These are phyloP conservation scores for Nepenthes mirabilis DNA, from an alignment of 148 eudicot genomes.

Conservation along the genomic window DNA sequence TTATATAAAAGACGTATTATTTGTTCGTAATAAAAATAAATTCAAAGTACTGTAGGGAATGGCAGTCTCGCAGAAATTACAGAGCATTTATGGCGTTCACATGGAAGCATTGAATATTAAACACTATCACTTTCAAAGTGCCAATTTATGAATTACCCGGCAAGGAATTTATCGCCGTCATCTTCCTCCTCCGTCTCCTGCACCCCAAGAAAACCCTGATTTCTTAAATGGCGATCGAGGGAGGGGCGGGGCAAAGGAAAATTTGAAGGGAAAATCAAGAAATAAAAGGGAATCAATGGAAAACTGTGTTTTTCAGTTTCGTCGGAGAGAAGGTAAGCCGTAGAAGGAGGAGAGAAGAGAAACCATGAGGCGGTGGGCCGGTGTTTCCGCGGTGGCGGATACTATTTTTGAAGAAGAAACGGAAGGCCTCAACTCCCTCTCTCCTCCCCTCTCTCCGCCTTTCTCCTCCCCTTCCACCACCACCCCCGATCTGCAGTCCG, in stretches of 20 bases:
- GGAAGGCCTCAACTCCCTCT: slow-evolving; percentile 11
- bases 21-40: too few species aligned
- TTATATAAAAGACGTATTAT: too few species aligned
- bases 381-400: slow-evolving; percentile 40
- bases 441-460: slow-evolving; percentile 19
- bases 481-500: slow-evolving; percentile 23
- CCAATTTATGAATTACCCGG: background rate
- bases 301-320: too few species aligned
- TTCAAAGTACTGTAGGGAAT: too few species aligned
- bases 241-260: too few species aligned
- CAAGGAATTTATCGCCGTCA: background rate
- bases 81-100: background rate
- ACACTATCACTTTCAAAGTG: background rate
- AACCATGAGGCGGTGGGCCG: slow-evolving; percentile 16
- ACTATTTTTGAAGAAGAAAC: slow-evolving; percentile 45
- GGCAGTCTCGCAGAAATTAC: background rate
- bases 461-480: slow-evolving; percentile 21
- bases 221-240: too few species aligned
- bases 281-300: too few species aligned
- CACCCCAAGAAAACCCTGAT: background rate
- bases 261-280: too few species aligned
- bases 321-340: too few species aligned
- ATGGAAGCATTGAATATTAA: background rate
- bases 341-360: background rate
- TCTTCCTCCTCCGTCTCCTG: background rate